Evolutionary conservation across 2,329 filamentous ascomycete genomes (phyloP), one percentile per base, ranked within the genome.

Genomic region (Calonectria pauciramosa): DNA sequence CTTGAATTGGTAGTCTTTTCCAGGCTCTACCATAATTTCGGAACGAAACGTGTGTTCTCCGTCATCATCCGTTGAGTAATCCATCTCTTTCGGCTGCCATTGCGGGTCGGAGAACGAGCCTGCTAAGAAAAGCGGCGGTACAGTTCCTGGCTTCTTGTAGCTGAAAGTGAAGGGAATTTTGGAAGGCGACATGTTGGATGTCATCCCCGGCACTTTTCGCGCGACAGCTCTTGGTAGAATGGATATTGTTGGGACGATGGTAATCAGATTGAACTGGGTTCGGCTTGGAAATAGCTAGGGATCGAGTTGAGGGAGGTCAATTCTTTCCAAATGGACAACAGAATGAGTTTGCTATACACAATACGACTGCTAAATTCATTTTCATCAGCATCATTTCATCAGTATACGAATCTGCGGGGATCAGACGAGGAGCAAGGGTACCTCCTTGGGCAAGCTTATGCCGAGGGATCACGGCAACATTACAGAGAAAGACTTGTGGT

Each of bases 1-100:
- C 84, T 95, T 96, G 88, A 95, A 96, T 80, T 94, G 92, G 77
- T 95, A 91, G 72, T 91, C 89, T 60, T 90, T 88, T 28, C 90
- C 90, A 28, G 90, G 86, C 23, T 90, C 86, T 10, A 90, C 87
- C 44, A 88, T 82, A 56, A 95, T 87, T 1, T 88, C 84, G 72
- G 91, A 91, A 54, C 84, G 87, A 81, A 94, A 96, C 16, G 89
- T 81, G 72, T 91, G 85, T 69, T 92, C 86, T n/a, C 89, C 90
- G 44, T 89, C 85, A 5, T 87, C 84, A 13, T 89, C 87, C 36
- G 86, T 85, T 5, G 86, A 86, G 72, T 84, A 87, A 13, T 90
- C 83, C 93, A 96, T 94, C 85, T 95, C 92, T 60, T 90, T 86
- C 1, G 90, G 89, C 51, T 90, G 83, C 94, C 94, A 96, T 86